Percentiles rank a stretch among this genome's conserved stretches.
These are phyloP conservation scores for Peniophora sp. DNA, from an alignment of 1,284 basidiomycete genomes.

Conservation along the genomic window DNA sequence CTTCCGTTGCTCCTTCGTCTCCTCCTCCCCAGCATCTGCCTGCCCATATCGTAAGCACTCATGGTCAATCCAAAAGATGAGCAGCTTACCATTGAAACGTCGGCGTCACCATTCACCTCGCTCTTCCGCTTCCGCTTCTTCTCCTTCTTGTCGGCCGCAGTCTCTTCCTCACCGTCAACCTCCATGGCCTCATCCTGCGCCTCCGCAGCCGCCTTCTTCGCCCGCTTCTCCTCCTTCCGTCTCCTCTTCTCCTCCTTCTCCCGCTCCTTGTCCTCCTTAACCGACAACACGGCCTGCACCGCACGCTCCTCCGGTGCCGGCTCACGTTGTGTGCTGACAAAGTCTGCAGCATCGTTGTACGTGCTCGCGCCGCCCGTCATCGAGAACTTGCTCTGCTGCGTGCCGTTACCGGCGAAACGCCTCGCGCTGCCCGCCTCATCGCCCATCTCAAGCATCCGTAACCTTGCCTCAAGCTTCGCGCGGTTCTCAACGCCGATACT, in stretches of 20 bases:
- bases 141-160: slow-evolving; percentile 39
- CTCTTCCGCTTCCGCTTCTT: slow-evolving; percentile 59
- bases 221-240: slow-evolving; percentile 56
- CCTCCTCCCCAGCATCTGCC: slow-evolving; percentile 25
- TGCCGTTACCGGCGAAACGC: slow-evolving; percentile 52
- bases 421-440: slow-evolving; percentile 62
- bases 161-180: slow-evolving; percentile 29
- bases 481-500: slow-evolving; percentile 91
- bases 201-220: slow-evolving; percentile 48
- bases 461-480: slow-evolving; percentile 89
- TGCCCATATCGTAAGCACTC: slow-evolving; percentile 1
- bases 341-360: slow-evolving; percentile 81
- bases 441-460: slow-evolving; percentile 84
- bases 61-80: slow-evolving; percentile 7
- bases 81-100: slow-evolving; percentile 24
- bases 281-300: slow-evolving; percentile 57
- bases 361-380: slow-evolving; percentile 68
- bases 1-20: slow-evolving; percentile 68
- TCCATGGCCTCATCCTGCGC: slow-evolving; percentile 31
- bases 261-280: slow-evolving; percentile 72
- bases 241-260: slow-evolving; percentile 86
- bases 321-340: slow-evolving; percentile 76
- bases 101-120: slow-evolving; percentile 23
- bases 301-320: slow-evolving; percentile 49
- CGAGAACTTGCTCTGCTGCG: slow-evolving; percentile 73